Base-by-base conservation (phyloP, 2,329 filamentous ascomycete species). In the Biscogniauxia sp. region DNA sequence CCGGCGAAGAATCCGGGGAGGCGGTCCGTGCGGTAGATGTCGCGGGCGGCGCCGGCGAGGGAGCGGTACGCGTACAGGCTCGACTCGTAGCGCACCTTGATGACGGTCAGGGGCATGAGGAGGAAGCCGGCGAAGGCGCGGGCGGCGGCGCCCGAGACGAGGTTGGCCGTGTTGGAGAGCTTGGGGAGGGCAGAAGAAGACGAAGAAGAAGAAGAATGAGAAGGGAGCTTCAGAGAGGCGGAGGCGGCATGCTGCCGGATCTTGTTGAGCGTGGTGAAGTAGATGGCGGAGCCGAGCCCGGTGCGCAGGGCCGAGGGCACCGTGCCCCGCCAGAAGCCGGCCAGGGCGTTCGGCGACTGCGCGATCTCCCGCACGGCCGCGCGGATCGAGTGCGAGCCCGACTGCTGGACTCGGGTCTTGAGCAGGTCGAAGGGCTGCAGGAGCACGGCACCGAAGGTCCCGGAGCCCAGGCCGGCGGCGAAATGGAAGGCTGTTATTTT, bases 71-170 rank as follows among this genome's bases (percentile, higher is more conserved):
- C 79, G 78, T 97, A 99, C 51, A 94, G 80, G 63, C 84, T 93
- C 25, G 90, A 94, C 76, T 99, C 95, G 73, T 96, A 98, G 52
- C 95, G 91, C 51, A 98, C 95, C 74, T 99, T 99, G 71, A 99
- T 89, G 52, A 99, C 89, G 1, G 95, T 99, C 62, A 98, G 86
- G 1, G 95, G 95, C 91, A 97, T 98, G 77, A 98, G 87, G 53
- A 96, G 79, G 71, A 97, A 91, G 45, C 95, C 95, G 0, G 94
- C 94, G 56, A 90, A 88, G 1, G 92, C 93, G 57, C 95, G 85
- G 23, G 95, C 93, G 19, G 88, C 81, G 6, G 93, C 93, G 9
- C 95, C 95, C 0, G 94, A 93, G 13, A 90, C 79, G 20, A 99
- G 82, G 71, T 99, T 99, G 55, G 89, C 91, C 3, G 88, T 85